These are phyloP conservation scores for Lyophyllum semitale DNA, from an alignment of 768 basidiomycete genomes.

Conservation along the genomic window DNA sequence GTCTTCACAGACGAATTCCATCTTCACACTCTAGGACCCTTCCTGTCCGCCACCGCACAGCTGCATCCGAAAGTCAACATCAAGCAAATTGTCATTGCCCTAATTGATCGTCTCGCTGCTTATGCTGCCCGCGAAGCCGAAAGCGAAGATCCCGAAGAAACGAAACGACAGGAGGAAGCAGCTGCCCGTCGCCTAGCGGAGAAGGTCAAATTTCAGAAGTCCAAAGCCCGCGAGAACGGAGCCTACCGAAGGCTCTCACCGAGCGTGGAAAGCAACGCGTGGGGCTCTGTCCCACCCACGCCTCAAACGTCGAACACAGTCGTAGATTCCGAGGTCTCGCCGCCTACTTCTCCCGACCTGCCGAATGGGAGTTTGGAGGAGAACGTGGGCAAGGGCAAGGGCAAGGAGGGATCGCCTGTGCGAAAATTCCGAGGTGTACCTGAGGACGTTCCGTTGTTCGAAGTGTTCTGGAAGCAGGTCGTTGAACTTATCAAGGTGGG, in stretches of 20 bases:
- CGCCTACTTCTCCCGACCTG: constrained; percentile 22
- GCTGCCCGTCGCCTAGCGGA: constrained; percentile 87
- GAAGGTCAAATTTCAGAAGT: constrained; percentile 76
- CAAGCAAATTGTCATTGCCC: constrained; percentile 95
- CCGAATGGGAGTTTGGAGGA: constrained; percentile 27
- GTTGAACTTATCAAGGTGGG: constrained; percentile 93
- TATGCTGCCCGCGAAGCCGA: constrained; percentile 98
- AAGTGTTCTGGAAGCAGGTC: constrained; percentile 99
- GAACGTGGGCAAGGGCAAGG: constrained; percentile 54
- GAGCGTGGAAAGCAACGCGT: constrained; percentile 41
- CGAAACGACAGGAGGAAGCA: constrained; percentile 90
- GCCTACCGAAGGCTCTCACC: constrained; percentile 33
- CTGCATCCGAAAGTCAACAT: constrained; percentile 98
- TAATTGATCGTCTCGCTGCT: constrained; percentile 93
- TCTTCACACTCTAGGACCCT: constrained; percentile 91
- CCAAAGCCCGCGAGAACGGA: constrained; percentile 58
- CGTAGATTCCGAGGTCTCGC: constrained; percentile 29
- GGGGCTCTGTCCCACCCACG: constrained; percentile 39
- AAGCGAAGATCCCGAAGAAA: constrained; percentile 93
- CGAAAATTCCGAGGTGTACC: constrained; percentile 95
- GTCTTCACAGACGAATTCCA: constrained; percentile 99
- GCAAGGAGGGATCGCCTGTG: constrained; percentile 54
- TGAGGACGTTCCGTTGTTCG: constrained; percentile 92
- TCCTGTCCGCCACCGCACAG: constrained; percentile 94
- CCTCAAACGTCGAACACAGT: constrained; percentile 35